A percentile compares a stretch with the other conserved stretches of the same genome.
phyloP scores from a whole-genome alignment of 441 rosid species.

The Isatis lusitanica region DNA sequence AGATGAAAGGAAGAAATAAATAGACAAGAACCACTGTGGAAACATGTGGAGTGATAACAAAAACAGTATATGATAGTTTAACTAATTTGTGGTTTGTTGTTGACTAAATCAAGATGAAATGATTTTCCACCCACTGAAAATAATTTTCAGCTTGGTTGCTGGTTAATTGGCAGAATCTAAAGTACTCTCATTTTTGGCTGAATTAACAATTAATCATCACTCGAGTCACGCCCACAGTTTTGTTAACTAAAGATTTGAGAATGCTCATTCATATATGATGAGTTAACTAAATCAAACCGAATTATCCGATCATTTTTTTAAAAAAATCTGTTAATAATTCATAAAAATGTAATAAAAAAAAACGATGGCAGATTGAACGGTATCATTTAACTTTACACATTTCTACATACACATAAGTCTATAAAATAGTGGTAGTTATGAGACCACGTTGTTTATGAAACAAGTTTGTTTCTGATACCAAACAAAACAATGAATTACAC shows the following conservation, averaged over 20 bases:
- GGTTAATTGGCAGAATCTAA: too few species aligned
- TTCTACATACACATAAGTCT: not conserved
- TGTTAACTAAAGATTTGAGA: not conserved
- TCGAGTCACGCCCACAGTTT: not conserved
- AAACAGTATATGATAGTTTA: too few species aligned
- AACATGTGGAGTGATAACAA: too few species aligned
- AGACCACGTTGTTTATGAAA: not conserved
- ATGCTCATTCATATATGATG: not conserved
- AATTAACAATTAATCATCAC: not conserved
- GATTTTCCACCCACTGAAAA: too few species aligned
- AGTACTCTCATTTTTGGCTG: too few species aligned
- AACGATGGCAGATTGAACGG: not conserved
- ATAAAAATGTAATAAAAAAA: too few species aligned
- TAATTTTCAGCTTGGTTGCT: too few species aligned
- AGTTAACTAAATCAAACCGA: not conserved
- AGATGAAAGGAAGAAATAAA: too few species aligned
- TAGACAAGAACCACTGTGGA: too few species aligned
- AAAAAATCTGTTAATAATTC: too few species aligned
- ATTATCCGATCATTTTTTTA: not conserved
- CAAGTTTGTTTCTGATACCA: slow-evolving; percentile 4
- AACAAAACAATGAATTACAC: slow-evolving; percentile 9
- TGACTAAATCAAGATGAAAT: too few species aligned
- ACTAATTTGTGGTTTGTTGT: too few species aligned
- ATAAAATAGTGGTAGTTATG: not conserved
- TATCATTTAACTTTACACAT: not conserved